phyloP scores from a whole-genome alignment of 169 alveolate genomes.

The Eimeria sp. region DNA sequence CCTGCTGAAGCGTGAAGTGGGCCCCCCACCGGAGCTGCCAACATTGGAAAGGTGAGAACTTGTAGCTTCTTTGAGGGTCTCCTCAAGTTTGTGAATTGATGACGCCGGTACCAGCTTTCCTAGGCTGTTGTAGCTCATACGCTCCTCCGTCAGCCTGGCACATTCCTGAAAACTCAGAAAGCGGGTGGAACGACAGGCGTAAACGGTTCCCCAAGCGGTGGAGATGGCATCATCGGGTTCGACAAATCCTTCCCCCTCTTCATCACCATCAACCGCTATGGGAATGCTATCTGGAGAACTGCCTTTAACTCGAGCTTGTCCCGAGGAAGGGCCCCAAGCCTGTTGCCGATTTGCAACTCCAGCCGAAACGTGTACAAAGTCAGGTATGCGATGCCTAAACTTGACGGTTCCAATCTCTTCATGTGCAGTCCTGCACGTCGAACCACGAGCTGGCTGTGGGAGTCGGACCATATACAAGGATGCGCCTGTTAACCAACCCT shows the following conservation, averaged over 20 bases:
- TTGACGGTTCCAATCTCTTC: background rate
- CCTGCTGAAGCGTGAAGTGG: background rate
- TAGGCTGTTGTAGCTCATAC: conserved; percentile 35
- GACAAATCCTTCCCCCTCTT: background rate
- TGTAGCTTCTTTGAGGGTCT: conserved; percentile 18
- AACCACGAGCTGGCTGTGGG: conserved; percentile 9
- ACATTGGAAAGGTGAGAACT: conserved; percentile 1
- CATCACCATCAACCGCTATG: conserved; percentile 5
- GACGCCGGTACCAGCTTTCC: background rate
- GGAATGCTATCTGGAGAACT: background rate
- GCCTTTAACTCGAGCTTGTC: background rate
- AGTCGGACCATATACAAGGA: conserved; percentile 13
- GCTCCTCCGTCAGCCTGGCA: conserved; percentile 41
- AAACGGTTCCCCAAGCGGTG: conserved; percentile 59
- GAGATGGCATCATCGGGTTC: conserved; percentile 4
- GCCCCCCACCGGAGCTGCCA: background rate
- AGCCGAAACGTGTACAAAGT: background rate
- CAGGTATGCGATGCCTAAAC: conserved; percentile 3
- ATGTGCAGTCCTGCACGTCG: conserved; percentile 10
- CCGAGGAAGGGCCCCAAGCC: background rate
- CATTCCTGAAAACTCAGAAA: conserved; percentile 55
- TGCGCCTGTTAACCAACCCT: conserved; percentile 74
- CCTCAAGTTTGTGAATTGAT: conserved; percentile 1
- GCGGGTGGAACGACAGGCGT: conserved; percentile 62
- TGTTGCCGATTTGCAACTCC: conserved; percentile 21